Percentiles rank a stretch among this genome's conserved stretches.
phyloP scores from a whole-genome alignment of 768 basidiomycete species.

The Asterophora lycoperdoides region DNA sequence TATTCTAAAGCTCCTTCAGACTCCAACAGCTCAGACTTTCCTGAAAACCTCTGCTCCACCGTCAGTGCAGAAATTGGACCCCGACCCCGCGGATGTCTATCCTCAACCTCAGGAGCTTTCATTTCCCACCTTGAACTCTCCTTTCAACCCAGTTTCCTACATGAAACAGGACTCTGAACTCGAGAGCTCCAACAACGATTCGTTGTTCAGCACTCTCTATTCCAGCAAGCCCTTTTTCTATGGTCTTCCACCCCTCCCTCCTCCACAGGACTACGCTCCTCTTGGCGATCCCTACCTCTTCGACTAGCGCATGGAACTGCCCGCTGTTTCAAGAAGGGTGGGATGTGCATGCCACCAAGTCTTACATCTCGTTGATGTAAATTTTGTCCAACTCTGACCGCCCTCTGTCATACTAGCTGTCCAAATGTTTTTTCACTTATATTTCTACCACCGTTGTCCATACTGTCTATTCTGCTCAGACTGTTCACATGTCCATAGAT shows the following conservation, averaged over 20 bases:
- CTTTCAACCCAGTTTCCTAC: background rate
- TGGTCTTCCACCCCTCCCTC: background rate
- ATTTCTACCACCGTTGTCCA: background rate
- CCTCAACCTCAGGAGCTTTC: slow-evolving; percentile 8
- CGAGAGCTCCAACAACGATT: background rate
- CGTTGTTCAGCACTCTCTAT: slow-evolving; percentile 12
- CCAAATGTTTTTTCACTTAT: background rate
- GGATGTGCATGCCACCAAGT: slow-evolving; percentile 2
- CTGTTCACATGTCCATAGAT: too few species aligned
- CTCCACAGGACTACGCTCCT: slow-evolving; percentile 6
- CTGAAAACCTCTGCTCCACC: slow-evolving; percentile 5
- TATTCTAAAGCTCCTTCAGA: slow-evolving; percentile 16
- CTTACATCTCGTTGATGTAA: background rate
- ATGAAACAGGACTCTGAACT: background rate
- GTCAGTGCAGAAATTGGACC: background rate
- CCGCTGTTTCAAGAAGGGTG: slow-evolving; percentile 5
- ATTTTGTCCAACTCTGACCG: too few species aligned
- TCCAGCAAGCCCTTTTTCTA: slow-evolving; percentile 6
- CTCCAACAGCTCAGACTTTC: slow-evolving; percentile 22
- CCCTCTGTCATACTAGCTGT: background rate
- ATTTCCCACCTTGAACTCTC: slow-evolving; percentile 8
- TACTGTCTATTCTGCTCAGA: background rate
- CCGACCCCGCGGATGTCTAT: background rate
- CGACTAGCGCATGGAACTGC: background rate
- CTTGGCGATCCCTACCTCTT: slow-evolving; percentile 2